These are phyloP conservation scores for Fusarium buharicum DNA, from an alignment of 2,329 filamentous ascomycete species.

Conservation along the genomic window DNA sequence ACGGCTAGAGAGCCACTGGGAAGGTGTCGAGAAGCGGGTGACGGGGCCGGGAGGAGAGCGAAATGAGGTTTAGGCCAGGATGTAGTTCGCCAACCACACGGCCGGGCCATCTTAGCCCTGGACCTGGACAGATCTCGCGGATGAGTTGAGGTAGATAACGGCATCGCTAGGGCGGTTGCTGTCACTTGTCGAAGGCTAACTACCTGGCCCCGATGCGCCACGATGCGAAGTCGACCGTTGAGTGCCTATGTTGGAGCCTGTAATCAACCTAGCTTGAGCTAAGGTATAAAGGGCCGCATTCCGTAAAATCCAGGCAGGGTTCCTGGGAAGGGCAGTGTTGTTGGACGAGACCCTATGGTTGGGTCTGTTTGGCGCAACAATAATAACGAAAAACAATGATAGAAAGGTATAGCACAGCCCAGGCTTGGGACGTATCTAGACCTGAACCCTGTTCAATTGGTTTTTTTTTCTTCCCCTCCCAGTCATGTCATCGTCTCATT, in stretches of 20 bases:
- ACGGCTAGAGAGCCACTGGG: slow-evolving; percentile 38
- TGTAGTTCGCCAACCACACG: slow-evolving; percentile 43
- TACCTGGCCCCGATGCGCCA: slow-evolving; percentile 16
- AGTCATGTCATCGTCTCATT: slow-evolving; percentile 35
- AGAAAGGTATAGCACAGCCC: slow-evolving; percentile 1
- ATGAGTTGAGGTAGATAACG: slow-evolving; percentile 39
- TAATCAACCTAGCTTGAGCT: slow-evolving; percentile 15
- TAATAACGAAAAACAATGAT: slow-evolving; percentile 5
- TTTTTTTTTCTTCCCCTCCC: slow-evolving; percentile 9
- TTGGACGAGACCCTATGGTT: slow-evolving; percentile 7
- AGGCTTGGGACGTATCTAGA: slow-evolving; percentile 9
- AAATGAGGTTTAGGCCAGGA: slow-evolving; percentile 45
- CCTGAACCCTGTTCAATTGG: slow-evolving; percentile 14
- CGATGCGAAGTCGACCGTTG: slow-evolving; percentile 10
- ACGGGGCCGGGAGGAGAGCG: slow-evolving; percentile 46
- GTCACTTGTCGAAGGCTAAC: slow-evolving; percentile 13
- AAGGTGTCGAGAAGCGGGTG: slow-evolving; percentile 46
- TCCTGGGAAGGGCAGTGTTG: background rate
- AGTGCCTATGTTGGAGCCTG: slow-evolving; percentile 25
- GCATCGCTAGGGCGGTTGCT: slow-evolving; percentile 27
- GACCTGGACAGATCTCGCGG: slow-evolving; percentile 44
- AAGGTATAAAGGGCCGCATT: slow-evolving; percentile 39
- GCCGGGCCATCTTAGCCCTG: slow-evolving; percentile 43
- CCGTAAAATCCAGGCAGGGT: slow-evolving; percentile 31
- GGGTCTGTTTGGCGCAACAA: slow-evolving; percentile 11